These are phyloP conservation scores for Hippophae gyantsensis DNA, from an alignment of 306 rosid genomes.

Conservation along the genomic window DNA sequence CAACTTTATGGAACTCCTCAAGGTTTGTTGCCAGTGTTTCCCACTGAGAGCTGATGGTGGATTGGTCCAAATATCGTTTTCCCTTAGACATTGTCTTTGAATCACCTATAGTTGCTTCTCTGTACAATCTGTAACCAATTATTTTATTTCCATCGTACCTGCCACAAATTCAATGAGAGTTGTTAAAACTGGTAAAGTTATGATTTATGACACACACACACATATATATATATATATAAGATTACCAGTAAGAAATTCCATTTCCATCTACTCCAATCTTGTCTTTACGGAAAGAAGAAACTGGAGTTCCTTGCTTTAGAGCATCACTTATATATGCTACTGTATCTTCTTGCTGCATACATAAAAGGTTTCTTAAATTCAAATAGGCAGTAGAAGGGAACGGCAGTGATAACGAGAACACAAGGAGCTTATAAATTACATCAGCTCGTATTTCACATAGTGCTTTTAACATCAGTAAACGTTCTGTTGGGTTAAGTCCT, in stretches of 20 bases:
- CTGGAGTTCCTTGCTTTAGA: conserved; percentile 60
- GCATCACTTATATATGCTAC: conserved; percentile 54
- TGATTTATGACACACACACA: conserved; percentile 1
- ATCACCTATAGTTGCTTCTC: conserved; percentile 34
- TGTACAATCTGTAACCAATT: conserved; percentile 51
- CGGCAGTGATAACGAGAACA: conserved; percentile 6
- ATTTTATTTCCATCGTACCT: conserved; percentile 74
- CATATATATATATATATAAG: too few species aligned
- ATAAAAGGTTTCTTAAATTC: conserved; percentile 12
- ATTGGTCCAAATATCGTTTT: conserved; percentile 25
- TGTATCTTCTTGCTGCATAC: conserved; percentile 67
- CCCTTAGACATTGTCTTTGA: conserved; percentile 32
- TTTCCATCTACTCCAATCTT: conserved; percentile 56
- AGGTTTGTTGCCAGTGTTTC: conserved; percentile 74
- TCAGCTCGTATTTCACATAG: conserved; percentile 88
- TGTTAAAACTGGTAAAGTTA: conserved; percentile 11
- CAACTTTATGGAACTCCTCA: conserved; percentile 53
- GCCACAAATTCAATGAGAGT: conserved; percentile 19
- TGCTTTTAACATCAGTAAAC: conserved; percentile 63
- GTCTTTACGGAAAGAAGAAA: conserved; percentile 60
- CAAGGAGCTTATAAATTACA: conserved; percentile 29
- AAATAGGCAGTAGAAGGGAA: conserved; percentile 1
- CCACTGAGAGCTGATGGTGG: conserved; percentile 48
- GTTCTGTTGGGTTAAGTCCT: conserved; percentile 58
- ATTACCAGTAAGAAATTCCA: conserved; percentile 61